Evolutionary conservation across 139 green algal species (phyloP).

Genomic region (Chlorella ohadii): DNA sequence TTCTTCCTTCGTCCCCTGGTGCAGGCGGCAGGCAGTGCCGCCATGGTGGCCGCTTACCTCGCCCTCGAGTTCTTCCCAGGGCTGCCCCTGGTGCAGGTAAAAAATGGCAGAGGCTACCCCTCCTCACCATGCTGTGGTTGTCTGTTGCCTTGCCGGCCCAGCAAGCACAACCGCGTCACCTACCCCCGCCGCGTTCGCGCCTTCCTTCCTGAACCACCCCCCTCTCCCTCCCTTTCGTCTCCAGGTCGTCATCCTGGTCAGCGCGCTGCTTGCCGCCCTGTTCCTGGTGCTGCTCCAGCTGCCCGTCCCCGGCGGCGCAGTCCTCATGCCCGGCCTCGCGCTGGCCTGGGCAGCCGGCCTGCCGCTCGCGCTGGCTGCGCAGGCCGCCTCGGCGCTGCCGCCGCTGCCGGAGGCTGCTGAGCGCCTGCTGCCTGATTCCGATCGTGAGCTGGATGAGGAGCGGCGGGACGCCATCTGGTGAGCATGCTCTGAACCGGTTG

Average conservation of each 20-base stretch:
- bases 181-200: too few species aligned
- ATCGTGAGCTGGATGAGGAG: conserved; percentile 59
- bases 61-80: conserved; percentile 86
- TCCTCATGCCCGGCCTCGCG: conserved; percentile 68
- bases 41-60: conserved; percentile 85
- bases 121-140: too few species aligned
- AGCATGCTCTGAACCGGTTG: neutral
- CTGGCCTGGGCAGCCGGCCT: conserved; percentile 62
- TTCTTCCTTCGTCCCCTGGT: too few species aligned
- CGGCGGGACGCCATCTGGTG: conserved; percentile 51
- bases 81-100: conserved; percentile 74
- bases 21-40: conserved; percentile 51
- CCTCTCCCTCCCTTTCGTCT: neutral
- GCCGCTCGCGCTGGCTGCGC: conserved; percentile 60
- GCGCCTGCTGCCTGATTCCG: conserved; percentile 76
- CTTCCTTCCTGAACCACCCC: too few species aligned
- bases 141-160: too few species aligned
- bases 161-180: too few species aligned
- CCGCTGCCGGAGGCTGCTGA: conserved; percentile 47
- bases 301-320: conserved; percentile 43
- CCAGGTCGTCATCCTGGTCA: conserved; percentile 64
- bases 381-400: conserved; percentile 34
- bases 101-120: too few species aligned
- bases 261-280: conserved; percentile 62
- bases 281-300: conserved; percentile 84